Percentiles rank a stretch among this genome's conserved stretches.
Conservation (phyloP, 768 basidiomycete genomes). For the Terana coerulea region DNA sequence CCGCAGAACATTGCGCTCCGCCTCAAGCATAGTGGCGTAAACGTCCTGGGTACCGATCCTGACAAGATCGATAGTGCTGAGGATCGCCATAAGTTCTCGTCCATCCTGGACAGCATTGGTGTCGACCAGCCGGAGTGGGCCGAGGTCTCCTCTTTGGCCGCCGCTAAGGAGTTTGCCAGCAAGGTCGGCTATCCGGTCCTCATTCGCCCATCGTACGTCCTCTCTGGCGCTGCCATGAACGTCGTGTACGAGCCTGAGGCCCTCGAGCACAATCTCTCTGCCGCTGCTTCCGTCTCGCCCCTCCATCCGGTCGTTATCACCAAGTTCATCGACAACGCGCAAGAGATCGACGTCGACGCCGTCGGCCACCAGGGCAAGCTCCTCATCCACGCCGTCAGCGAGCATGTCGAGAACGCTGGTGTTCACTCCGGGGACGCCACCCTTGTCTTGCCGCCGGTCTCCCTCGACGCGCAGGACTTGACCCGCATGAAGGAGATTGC, state of each 20-base stretch:
- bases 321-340: conserved; percentile 97
- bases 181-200: conserved; percentile 94
- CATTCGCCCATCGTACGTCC: conserved; percentile 96
- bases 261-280: conserved; percentile 92
- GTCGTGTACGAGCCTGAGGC: conserved; percentile 90
- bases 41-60: conserved; percentile 95
- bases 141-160: conserved; percentile 83
- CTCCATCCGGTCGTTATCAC: conserved; percentile 97
- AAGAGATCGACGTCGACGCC: conserved; percentile 98
- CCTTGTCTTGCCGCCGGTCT: conserved; percentile 92
- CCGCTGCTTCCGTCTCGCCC: conserved; percentile 93
- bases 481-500: conserved; percentile 89
- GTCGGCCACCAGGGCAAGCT: conserved; percentile 83
- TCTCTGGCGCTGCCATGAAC: conserved; percentile 99
- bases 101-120: conserved; percentile 88
- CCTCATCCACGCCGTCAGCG: conserved; percentile 92
- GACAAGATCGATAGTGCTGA: conserved; percentile 94
- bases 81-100: conserved; percentile 99
- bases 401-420: conserved; percentile 98
- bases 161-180: conserved; percentile 87
- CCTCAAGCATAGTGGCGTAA: conserved; percentile 86
- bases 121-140: conserved; percentile 98
- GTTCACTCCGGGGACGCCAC: conserved; percentile 99
- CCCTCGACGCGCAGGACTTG: conserved; percentile 71
- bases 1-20: conserved; percentile 98